Conservation (phyloP, 2,329 filamentous ascomycete species). For the Nemania sp. region DNA sequence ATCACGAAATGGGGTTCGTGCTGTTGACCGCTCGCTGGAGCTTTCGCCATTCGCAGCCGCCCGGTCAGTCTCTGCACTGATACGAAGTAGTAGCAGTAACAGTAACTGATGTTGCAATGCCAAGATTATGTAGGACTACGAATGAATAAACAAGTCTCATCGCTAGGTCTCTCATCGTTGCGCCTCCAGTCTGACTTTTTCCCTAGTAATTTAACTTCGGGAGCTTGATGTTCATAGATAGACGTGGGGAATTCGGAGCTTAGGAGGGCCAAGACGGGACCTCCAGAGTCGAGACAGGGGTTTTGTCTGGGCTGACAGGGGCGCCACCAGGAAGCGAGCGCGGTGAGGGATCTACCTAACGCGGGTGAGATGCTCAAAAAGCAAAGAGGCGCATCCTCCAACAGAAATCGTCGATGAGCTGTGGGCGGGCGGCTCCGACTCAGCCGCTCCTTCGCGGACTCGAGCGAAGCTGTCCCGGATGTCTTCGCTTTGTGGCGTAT, state of each 20-base stretch:
- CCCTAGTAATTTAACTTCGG: neutral
- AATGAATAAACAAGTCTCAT: neutral
- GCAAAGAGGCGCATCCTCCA: no score
- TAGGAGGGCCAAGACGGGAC: conserved; percentile 19
- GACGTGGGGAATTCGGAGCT: neutral
- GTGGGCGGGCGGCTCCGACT: conserved; percentile 27
- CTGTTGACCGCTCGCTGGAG: neutral
- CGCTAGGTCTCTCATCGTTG: no score
- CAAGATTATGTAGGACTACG: neutral
- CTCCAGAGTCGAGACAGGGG: conserved; percentile 12
- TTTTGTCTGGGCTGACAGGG: conserved; percentile 16
- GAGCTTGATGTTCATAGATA: neutral
- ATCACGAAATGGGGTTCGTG: neutral
- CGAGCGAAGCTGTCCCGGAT: conserved; percentile 18
- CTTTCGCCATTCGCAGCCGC: no score
- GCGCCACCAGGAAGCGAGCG: neutral
- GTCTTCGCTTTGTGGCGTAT: conserved; percentile 3
- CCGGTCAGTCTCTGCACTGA: neutral
- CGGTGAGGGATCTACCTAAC: neutral
- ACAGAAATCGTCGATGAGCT: neutral
- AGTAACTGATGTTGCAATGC: neutral
- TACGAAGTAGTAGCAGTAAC: no score
- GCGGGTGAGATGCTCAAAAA: no score
- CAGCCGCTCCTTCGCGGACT: conserved; percentile 20
- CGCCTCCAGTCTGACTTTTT: neutral